Base-by-base conservation (phyloP, 2,329 filamentous ascomycete genomes). In the Hypoxylon rubiginosum region DNA sequence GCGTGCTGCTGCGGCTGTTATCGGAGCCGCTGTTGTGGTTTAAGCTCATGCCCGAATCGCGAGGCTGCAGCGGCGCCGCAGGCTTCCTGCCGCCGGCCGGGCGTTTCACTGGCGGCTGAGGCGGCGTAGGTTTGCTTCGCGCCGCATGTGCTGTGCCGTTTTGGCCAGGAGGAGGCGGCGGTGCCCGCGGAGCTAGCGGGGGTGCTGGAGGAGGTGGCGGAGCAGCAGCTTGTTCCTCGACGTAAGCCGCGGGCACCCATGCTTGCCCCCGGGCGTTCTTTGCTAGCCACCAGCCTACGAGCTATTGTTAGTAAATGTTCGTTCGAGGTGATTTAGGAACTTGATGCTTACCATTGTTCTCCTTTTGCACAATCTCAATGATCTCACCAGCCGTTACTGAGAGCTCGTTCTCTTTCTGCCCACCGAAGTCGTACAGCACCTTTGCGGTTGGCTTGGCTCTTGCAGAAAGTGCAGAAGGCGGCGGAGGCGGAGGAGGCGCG, bases 161-260 rank as follows among this genome's bases (percentile, higher is more conserved):
- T 45, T 80, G 79, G 3, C 78, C 78, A 2, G 90, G 86, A 0
- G 91, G 88, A 1, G 91, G 88, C 9, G 90, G 90, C 13, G 92
- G 90, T 6, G 88, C 86, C 21, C 86, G 83, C 3, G 89, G 86
- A 6, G 88, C 86, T 3, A 90, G 86, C 24, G 88, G 87, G 9
- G 90, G 86, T 7, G 86, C 83, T 11, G 88, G 84, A 8, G 85
- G 83, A 15, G 87, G 82, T 11, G 88, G 84, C 8, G 87, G 82
- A 24, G 85, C 82, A n/a, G 87, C 82, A 24, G 85, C 86, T 76
- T 92, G 87, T 80, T 97, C 94, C 80, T 98, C 92, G 8, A 99
- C 91, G 75, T 99, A 99, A 19, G 95, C 93, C 19, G 94, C 92
- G 0, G 96, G 96, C 2, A 96, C 89, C 96, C 96, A 99, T 55